Percentiles rank a stretch among this genome's conserved stretches.
Evolutionary conservation across 2,329 filamentous ascomycete species (phyloP).

Genomic region (Cadophora sp.): DNA sequence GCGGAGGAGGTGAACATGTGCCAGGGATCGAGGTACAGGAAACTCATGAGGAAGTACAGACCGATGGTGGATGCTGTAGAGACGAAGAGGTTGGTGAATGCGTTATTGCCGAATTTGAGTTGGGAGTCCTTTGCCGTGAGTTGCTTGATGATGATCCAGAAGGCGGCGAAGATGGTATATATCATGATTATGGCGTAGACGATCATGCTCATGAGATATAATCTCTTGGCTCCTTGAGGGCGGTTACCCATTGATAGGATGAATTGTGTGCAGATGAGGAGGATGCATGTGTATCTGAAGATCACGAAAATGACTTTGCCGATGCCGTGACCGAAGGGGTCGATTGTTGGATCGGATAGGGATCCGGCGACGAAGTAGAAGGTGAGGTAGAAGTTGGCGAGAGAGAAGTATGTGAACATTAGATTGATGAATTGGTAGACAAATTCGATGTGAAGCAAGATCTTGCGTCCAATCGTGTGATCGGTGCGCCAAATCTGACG

Average conservation of each 20-base stretch:
- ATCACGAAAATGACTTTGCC: slow-evolving; percentile 86
- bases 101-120: slow-evolving; percentile 77
- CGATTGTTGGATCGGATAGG: slow-evolving; percentile 76
- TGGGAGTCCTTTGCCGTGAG: slow-evolving; percentile 57
- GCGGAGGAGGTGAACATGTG: slow-evolving; percentile 94
- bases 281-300: slow-evolving; percentile 81
- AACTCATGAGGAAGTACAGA: slow-evolving; percentile 94
- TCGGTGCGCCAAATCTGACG: slow-evolving; percentile 92
- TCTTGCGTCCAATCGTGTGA: slow-evolving; percentile 86
- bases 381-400: slow-evolving; percentile 98
- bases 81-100: slow-evolving; percentile 95
- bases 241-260: slow-evolving; percentile 96
- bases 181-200: slow-evolving; percentile 94
- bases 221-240: slow-evolving; percentile 89
- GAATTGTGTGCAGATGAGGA: slow-evolving; percentile 94
- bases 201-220: slow-evolving; percentile 88
- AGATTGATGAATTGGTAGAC: slow-evolving; percentile 93
- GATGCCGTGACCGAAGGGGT: slow-evolving; percentile 90
- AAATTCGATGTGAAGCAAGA: slow-evolving; percentile 93
- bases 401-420: slow-evolving; percentile 95
- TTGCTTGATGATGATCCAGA: slow-evolving; percentile 90
- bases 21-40: slow-evolving; percentile 97
- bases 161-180: slow-evolving; percentile 87
- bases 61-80: slow-evolving; percentile 89
- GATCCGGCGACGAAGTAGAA: slow-evolving; percentile 98